Conservation (phyloP, 768 basidiomycete species). For the Rhodotorula babjevae region DNA sequence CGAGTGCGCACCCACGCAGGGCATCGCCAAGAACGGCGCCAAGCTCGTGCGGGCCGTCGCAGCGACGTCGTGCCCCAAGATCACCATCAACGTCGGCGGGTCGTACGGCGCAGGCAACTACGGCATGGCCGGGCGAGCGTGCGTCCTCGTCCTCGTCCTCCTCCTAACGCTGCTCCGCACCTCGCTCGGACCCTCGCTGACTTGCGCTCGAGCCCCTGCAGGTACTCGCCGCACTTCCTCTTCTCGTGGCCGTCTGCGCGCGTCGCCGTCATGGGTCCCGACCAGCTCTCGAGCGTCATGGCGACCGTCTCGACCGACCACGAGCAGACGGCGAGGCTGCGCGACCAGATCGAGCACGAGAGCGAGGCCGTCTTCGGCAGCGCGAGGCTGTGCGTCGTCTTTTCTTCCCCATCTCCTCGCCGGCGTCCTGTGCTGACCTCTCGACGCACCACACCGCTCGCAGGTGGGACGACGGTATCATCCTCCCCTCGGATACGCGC, state of each 20-base stretch:
- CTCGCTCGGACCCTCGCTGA: background rate
- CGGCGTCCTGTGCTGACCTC: background rate
- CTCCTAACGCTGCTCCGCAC: background rate
- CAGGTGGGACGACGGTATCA: slow-evolving; percentile 53
- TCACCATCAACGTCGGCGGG: slow-evolving; percentile 87
- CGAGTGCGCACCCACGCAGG: background rate
- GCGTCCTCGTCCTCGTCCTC: background rate
- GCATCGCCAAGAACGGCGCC: slow-evolving; percentile 91
- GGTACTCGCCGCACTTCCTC: slow-evolving; percentile 90
- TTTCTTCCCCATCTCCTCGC: background rate
- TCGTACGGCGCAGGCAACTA: slow-evolving; percentile 76
- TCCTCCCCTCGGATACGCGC: slow-evolving; percentile 80
- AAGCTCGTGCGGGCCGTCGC: slow-evolving; percentile 97
- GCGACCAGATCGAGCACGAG: slow-evolving; percentile 76
- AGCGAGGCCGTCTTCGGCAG: slow-evolving; percentile 82
- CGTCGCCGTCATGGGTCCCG: slow-evolving; percentile 91
- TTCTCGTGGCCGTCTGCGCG: slow-evolving; percentile 99
- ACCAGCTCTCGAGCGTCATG: slow-evolving; percentile 91
- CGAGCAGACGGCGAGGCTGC: slow-evolving; percentile 37
- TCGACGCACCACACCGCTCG: background rate
- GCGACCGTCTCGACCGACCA: slow-evolving; percentile 70
- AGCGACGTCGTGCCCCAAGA: slow-evolving; percentile 87
- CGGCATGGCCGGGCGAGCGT: slow-evolving; percentile 51
- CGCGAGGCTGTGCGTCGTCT: slow-evolving; percentile 64
- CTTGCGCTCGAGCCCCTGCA: background rate